Percentiles rank a stretch among this genome's conserved stretches.
Conservation (phyloP, 1,284 basidiomycete genomes). For the Ustilago trichophora region DNA sequence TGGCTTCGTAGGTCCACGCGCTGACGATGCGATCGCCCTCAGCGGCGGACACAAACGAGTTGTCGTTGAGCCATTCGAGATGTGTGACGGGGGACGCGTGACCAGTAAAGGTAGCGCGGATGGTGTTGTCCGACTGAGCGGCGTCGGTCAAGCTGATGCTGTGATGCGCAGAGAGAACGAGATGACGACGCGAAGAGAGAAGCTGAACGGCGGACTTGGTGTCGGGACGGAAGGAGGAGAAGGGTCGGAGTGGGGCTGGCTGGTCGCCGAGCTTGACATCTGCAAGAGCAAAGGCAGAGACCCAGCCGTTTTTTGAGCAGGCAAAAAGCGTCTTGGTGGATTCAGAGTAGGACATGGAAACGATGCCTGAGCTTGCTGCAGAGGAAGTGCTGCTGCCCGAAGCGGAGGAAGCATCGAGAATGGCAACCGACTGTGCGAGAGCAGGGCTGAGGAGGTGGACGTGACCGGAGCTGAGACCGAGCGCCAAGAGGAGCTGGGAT, state of each 20-base stretch:
- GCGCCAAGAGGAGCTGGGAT: constrained; percentile 52
- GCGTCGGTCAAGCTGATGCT: constrained; percentile 43
- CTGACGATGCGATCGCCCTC: constrained; percentile 80
- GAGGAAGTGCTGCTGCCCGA: constrained; percentile 47
- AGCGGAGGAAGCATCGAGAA: constrained; percentile 49
- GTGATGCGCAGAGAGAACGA: constrained; percentile 53
- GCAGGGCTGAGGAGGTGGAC: constrained; percentile 56
- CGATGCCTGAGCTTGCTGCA: constrained; percentile 38
- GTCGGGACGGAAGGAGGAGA: constrained; percentile 45
- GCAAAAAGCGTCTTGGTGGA: constrained; percentile 34
- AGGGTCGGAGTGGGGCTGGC: constrained; percentile 13
- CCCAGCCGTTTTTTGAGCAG: constrained; percentile 51
- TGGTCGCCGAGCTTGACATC: constrained; percentile 39
- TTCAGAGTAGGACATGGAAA: constrained; percentile 39
- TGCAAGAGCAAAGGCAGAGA: constrained; percentile 33
- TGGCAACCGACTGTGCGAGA: constrained; percentile 51
- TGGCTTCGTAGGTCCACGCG: constrained; percentile 71
- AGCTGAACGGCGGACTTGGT: constrained; percentile 40
- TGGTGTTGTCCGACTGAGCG: constrained; percentile 8
- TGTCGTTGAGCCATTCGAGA: constrained; percentile 47
- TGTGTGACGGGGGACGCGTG: constrained; percentile 62
- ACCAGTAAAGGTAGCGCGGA: constrained; percentile 45
- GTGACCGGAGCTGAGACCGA: constrained; percentile 54
- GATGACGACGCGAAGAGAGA: constrained; percentile 17
- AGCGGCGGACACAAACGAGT: constrained; percentile 75